Base-by-base conservation (phyloP, 352 stramenopile genomes). In the Globisporangium cylindrosporum region DNA sequence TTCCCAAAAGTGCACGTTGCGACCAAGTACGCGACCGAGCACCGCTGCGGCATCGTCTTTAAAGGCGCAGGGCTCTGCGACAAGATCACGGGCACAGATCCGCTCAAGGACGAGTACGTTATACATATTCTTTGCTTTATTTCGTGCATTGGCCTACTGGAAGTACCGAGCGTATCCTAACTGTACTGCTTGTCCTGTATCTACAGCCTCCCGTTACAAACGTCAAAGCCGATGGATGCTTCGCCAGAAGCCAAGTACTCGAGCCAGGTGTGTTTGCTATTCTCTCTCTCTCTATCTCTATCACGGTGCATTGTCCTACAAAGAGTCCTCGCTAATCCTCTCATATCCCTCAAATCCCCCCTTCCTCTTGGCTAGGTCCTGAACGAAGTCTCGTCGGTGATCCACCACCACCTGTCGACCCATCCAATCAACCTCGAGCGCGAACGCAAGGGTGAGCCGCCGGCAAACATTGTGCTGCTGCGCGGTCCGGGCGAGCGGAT, bases 11-110 rank as follows among this genome's bases (percentile, higher is more conserved):
- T 96, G 43, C 73, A 76, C 29, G 78, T 96, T 12, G 83, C 81
- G 51, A 91, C 80, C 32, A 96, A 96, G 72, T 91, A 96, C 67
- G 89, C 89, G 64, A 96, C 89, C 8, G 89, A 96, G 70, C 89
- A 96, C 62, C 86, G 87, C 72, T 95, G 87, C 38, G 89, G 89
- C 22, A 87, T 96, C 71, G 86, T 95, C 27, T 96, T 96, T 64
- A 92, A 93, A 57, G 87, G 89, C 8, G 66, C 77, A 1, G 81
- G 84, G 12, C 77, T 96, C 9, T 93, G 85, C 65, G 89, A 95
- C 73, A 89, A 90, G 72, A 96, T 96, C 41, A 88, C 84, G 2
- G 89, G 89, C 72, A 93, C 89, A 0, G 89, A 96, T 57, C 89
- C 89, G n/a, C 68, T 96, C 65, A 96, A 95, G 64, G 89, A 96